Base-by-base conservation (phyloP, 495 filamentous ascomycete genomes). In the Pseudevernia furfuracea region DNA sequence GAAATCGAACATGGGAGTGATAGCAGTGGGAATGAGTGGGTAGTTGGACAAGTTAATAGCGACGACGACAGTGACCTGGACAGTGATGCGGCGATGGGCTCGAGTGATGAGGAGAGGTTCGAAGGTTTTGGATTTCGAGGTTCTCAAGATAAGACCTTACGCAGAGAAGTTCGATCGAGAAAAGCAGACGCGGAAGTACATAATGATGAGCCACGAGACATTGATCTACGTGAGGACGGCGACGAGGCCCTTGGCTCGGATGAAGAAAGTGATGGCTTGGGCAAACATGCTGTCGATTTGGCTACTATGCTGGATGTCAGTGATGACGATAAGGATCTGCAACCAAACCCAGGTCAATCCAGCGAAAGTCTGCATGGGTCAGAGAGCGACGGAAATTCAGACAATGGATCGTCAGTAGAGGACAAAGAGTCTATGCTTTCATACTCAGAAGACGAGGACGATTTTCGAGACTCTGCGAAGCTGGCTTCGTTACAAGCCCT, bases 41-140 rank as follows among this genome's bases (percentile, higher is more conserved):
- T 81, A 67, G 72, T 95, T 44, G 90, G 90, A 57, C 81, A 89
- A 64, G 85, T 86, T 23, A 85, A 82, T 58, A 89, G 80, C 63
- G 88, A 91, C 63, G 84, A 94, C 60, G 90, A 93, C 65, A 88
- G 84, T 37, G 91, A 95, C 65, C 77, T 97, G 58, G 91, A 97
- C 72, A 91, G 87, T 67, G 93, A 97, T 64, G 93, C 96, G 71
- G 93, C 93, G 39, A 88, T 97, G 80, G 93, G 92, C 12, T 87
- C 87, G 64, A 92, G 89, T 67, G 91, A 96, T 69, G 86, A 92
- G 73, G 91, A 96, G 70, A 78, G 79, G 66, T 94, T 94, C 69
- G 87, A 89, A 48, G 86, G 84, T 11, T 93, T 83, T 74, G 78
- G 82, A 4, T 96, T 96, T 69, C 77, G 85, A 4, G 88, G 87